These are phyloP conservation scores for Eustoma russellianum DNA, from an alignment of 257 asterid genomes.

Conservation along the genomic window DNA sequence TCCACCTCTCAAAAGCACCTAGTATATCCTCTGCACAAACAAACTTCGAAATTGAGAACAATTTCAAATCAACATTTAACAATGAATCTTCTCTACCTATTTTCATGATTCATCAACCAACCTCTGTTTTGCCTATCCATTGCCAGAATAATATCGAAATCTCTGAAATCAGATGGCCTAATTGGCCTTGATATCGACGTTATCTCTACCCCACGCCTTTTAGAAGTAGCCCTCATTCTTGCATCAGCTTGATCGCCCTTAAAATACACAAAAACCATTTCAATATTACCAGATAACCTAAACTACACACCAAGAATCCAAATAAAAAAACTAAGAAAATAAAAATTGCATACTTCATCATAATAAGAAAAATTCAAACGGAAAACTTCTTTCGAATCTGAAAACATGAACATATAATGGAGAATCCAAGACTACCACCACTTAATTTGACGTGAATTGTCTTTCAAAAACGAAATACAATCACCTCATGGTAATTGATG, in stretches of 20 bases:
- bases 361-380: not conserved
- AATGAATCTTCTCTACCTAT: not conserved
- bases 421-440: not conserved
- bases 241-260: conserved; percentile 92
- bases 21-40: conserved; percentile 45
- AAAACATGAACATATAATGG: not conserved
- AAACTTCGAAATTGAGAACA: not conserved
- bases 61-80: too few relatives aligned
- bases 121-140: conserved; percentile 92
- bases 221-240: conserved; percentile 88
- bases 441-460: not conserved
- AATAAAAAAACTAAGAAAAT: not conserved
- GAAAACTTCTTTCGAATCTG: too few relatives aligned
- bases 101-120: conserved; percentile 9
- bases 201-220: conserved; percentile 73
- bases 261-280: conserved; percentile 4
- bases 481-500: conserved; percentile 75
- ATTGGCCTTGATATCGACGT: conserved; percentile 84
- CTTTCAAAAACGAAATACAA: not conserved
- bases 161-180: conserved; percentile 67
- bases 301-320: not conserved
- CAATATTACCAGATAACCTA: not conserved
- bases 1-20: conserved; percentile 63
- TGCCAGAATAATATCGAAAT: conserved; percentile 90
- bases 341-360: not conserved